Percentiles rank a stretch among this genome's conserved stretches.
Evolutionary conservation across 2,329 filamentous ascomycete species (phyloP).

Genomic region (Nigrospora sphaerica): DNA sequence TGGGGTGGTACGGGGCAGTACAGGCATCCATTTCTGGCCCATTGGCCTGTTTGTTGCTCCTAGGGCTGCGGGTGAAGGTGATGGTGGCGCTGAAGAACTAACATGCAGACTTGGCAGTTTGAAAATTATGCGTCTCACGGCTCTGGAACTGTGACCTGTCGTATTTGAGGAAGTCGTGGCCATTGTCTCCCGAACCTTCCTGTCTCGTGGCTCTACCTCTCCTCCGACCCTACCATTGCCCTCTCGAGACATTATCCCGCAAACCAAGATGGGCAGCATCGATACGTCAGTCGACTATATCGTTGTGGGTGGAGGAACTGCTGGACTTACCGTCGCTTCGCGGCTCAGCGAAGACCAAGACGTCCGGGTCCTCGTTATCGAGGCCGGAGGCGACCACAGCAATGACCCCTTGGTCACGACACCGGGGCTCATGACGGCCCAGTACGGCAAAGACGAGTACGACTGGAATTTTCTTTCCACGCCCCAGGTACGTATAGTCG

Average conservation of each 20-base stretch:
- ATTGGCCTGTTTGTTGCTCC: too few species aligned
- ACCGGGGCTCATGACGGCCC: slow-evolving; percentile 24
- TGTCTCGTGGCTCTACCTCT: too few species aligned
- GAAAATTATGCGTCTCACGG: too few species aligned
- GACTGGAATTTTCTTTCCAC: slow-evolving; percentile 32
- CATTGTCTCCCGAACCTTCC: too few species aligned
- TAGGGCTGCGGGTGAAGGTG: too few species aligned
- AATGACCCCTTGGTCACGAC: slow-evolving; percentile 27
- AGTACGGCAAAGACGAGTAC: slow-evolving; percentile 27
- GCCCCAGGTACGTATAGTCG: slow-evolving; percentile 20
- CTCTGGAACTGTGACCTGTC: too few species aligned
- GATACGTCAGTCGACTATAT: slow-evolving; percentile 35
- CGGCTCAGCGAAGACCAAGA: slow-evolving; percentile 30
- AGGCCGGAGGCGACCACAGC: slow-evolving; percentile 27
- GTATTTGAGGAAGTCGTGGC: too few species aligned
- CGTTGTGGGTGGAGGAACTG: slow-evolving; percentile 42
- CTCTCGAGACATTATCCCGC: neutral
- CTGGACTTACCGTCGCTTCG: slow-evolving; percentile 38
- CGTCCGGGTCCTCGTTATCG: slow-evolving; percentile 29
- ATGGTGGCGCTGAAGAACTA: too few species aligned
- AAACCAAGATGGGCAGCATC: neutral
- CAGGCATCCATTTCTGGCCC: too few species aligned
- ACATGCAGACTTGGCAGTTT: too few species aligned
- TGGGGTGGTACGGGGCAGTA: too few species aligned
- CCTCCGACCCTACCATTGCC: too few species aligned